Evolutionary conservation across 192 early-diverging fungal genomes (phyloP), one percentile per base, ranked within the genome.

Genomic region (Backusella parvicylindrica): DNA sequence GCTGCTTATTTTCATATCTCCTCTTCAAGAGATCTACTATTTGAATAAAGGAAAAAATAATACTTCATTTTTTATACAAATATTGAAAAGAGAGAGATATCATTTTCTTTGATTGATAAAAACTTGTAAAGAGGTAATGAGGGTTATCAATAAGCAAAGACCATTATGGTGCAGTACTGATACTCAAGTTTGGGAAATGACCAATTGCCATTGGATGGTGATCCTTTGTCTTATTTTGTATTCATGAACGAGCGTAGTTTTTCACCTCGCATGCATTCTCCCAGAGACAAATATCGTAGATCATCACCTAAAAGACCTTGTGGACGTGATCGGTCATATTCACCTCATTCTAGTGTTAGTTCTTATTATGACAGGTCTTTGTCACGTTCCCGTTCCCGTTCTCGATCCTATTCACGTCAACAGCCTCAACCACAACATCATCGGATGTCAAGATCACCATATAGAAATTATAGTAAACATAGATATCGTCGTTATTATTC

Each of bases 401-500:
- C 72, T 40, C 35, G 36, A 65, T 73, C 50, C 49, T 76, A 67
- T 49, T 68, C 64, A 41, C 70, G 63, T 50, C 74, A 68, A 28
- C 71, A 64, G 30, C 30, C 38, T 12, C 56, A n/a, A n/a, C n/a
- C n/a, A n/a, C n/a, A n/a, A n/a, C n/a, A 66, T 38, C 67, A 67
- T 63, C 73, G 35, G 12, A 33, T 32, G 9, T 71, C 72, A n/a
- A 32, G 77, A 56, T 79, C 77, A 1, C 77, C 68, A 36, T 75
- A 71, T 60, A 67, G 36, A 6, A 36, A 33, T 8, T 70, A 68
- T 43, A 63, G 50, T 33, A 33, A 53, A n/a, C 31, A n/a, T 15
- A 7, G 31, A 11, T 69, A 68, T 23, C 49, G 43, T 31, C 53
- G 35, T 26, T 36, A 15, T 65, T 60, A 43, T 40, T 70, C 70